phyloP scores from a whole-genome alignment of 352 stramenopile species.

The Phytophthora citrophthora region DNA sequence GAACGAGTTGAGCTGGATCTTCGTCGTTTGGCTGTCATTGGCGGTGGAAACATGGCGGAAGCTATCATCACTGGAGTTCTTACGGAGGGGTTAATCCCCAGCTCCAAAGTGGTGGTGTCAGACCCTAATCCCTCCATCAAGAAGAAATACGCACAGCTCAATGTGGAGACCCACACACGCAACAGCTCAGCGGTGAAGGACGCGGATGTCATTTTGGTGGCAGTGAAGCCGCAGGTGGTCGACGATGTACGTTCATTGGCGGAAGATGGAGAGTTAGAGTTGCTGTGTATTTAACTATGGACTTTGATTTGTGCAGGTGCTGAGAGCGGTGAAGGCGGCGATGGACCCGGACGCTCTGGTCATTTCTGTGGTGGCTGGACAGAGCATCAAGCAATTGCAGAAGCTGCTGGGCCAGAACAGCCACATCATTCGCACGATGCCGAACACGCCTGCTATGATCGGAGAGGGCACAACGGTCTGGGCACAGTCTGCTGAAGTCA shows the following conservation, averaged over 20 bases:
- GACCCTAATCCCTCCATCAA: constrained; percentile 77
- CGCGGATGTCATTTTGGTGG: constrained; percentile 93
- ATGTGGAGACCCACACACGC: constrained; percentile 66
- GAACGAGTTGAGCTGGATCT: constrained; percentile 44
- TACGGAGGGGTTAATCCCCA: constrained; percentile 66
- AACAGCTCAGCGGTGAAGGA: constrained; percentile 71
- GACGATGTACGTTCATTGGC: constrained; percentile 56
- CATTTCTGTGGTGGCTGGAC: constrained; percentile 86
- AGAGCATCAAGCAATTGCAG: constrained; percentile 81
- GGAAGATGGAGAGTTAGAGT: background rate
- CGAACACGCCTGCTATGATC: constrained; percentile 96
- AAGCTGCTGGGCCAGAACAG: constrained; percentile 61
- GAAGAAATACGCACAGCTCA: constrained; percentile 62
- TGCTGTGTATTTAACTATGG: background rate
- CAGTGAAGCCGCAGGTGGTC: constrained; percentile 96
- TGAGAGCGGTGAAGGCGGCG: constrained; percentile 63
- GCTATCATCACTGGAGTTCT: constrained; percentile 87
- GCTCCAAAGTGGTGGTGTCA: constrained; percentile 78
- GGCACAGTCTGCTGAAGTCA: constrained; percentile 81
- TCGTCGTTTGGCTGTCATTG: constrained; percentile 76
- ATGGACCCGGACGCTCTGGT: constrained; percentile 71
- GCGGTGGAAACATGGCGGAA: constrained; percentile 91
- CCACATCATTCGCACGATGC: constrained; percentile 94
- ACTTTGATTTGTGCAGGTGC: constrained; percentile 38
- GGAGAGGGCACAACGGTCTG: constrained; percentile 96